Evolutionary conservation across 1,139 yeast species (phyloP).

Genomic region (Protomyces inundatus): DNA sequence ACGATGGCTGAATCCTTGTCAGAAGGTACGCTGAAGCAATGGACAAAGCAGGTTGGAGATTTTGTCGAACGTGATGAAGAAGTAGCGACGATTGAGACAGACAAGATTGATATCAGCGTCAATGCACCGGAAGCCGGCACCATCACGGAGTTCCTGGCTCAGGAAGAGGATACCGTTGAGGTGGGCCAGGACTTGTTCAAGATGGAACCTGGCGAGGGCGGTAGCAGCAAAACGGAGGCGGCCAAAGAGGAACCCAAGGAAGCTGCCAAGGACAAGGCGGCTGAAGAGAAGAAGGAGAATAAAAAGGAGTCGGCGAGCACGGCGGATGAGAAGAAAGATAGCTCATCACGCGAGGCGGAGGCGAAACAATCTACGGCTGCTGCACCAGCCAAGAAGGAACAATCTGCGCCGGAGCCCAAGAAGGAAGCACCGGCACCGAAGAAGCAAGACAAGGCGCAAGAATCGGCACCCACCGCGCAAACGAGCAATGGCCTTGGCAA

Average conservation of each 20-base stretch:
- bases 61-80: conserved; percentile 82
- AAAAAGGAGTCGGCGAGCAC: conserved; percentile 36
- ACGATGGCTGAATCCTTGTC: conserved; percentile 98
- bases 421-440: conserved; percentile 33
- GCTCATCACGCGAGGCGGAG: conserved; percentile 33
- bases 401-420: conserved; percentile 29
- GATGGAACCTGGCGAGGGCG: conserved; percentile 84
- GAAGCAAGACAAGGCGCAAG: conserved; percentile 31
- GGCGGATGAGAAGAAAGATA: conserved; percentile 36
- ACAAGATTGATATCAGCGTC: conserved; percentile 93
- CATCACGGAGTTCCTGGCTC: conserved; percentile 72
- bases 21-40: conserved; percentile 88
- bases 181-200: conserved; percentile 91
- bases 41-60: conserved; percentile 73
- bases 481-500: conserved; percentile 27
- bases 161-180: conserved; percentile 86
- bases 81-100: conserved; percentile 96
- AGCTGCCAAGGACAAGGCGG: conserved; percentile 28
- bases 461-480: conserved; percentile 33
- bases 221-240: conserved; percentile 40
- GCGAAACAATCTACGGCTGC: conserved; percentile 32
- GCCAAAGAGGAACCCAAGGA: conserved; percentile 34
- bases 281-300: conserved; percentile 38
- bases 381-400: conserved; percentile 33
- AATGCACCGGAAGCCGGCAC: conserved; percentile 93